Conservation (phyloP, 345 rosid species). For the Sapria himalayana region DNA sequence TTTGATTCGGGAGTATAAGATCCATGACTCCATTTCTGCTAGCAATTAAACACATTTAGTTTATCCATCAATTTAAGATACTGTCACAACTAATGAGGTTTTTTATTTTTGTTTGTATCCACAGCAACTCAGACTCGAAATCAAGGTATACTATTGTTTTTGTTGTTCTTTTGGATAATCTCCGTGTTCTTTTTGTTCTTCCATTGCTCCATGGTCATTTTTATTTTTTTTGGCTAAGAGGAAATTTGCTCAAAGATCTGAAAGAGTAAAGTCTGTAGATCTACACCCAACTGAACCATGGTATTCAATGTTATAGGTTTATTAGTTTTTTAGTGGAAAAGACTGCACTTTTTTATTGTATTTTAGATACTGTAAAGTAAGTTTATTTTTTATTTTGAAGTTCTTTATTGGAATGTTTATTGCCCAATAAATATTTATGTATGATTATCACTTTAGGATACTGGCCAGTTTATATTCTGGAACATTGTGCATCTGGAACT, state of each 20-base stretch:
- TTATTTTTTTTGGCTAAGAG: slow-evolving; percentile 23
- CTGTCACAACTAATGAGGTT: slow-evolving; percentile 8
- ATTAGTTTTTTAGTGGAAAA: not conserved
- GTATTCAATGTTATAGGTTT: slow-evolving; percentile 10
- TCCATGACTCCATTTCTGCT: no score
- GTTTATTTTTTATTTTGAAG: not conserved
- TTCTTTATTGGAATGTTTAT: not conserved
- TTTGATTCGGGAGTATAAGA: no score
- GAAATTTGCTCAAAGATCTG: slow-evolving; percentile 31
- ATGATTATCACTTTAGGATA: slow-evolving; percentile 23
- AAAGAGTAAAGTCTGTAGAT: slow-evolving; percentile 51
- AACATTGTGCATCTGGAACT: slow-evolving; percentile 54
- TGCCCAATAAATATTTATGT: not conserved
- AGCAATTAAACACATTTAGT: no score
- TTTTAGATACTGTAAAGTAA: not conserved
- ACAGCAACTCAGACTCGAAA: slow-evolving; percentile 32
- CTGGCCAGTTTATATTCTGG: slow-evolving; percentile 51
- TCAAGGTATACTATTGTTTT: slow-evolving; percentile 18
- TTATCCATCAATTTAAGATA: no score
- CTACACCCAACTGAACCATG: slow-evolving; percentile 61
- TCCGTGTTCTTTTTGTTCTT: not conserved
- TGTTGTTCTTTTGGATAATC: not conserved
- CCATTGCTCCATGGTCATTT: not conserved
- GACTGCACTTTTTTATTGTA: slow-evolving; percentile 1
- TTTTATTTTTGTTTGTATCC: slow-evolving; percentile 7